Base-by-base conservation (phyloP, 441 rosid genomes). In the Metrosideros polymorpha region DNA sequence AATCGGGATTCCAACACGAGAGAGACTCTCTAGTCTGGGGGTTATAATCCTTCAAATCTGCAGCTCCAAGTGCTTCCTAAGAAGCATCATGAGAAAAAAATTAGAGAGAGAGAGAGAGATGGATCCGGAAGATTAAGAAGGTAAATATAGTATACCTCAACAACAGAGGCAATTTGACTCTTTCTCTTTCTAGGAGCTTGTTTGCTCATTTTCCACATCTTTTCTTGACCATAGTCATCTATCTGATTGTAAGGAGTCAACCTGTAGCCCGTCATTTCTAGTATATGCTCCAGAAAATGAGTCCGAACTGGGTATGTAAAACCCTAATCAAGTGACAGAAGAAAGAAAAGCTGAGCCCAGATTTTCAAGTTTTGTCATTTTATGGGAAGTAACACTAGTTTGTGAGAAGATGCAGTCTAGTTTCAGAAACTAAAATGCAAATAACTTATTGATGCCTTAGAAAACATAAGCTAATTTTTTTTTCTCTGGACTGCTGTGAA, bases 141-240 rank as follows among this genome's bases (percentile, higher is more conserved):
- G 86, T 83, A 75, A 85, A 66, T 25, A 77, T 76, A 56, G 49
- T 75, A 56, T 90, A 97, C 99, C 99, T 96, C 99, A 86, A 97
- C 98, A 77, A 90, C 92, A 71, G 93, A 94, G 82, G 96, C 97
- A 90, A 97, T 95, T 88, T 93, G 95, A 90, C 96, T 96, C 92
- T 97, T 97, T 89, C 98, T 93, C 92, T 95, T 97, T 88, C 94
- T 91, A 71, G 95, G 95, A 85, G 93, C 92, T 90, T 94, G 98
- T 89, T 94, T 96, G 92, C 91, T 93, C 91, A 89, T 91, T 93
- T 93, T 97, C 99, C 98, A 97, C 90, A 85, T 85, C 92, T 90
- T 96, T 89, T 97, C 99, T 90, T 93, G 97, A 86, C 99, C 97
- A 90, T 97, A 95, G 90, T 94, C 98, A 93, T 97, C 99, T 84